These are phyloP conservation scores for Pyricularia pennisetigena DNA, from an alignment of 2,329 filamentous ascomycete species.

Conservation along the genomic window DNA sequence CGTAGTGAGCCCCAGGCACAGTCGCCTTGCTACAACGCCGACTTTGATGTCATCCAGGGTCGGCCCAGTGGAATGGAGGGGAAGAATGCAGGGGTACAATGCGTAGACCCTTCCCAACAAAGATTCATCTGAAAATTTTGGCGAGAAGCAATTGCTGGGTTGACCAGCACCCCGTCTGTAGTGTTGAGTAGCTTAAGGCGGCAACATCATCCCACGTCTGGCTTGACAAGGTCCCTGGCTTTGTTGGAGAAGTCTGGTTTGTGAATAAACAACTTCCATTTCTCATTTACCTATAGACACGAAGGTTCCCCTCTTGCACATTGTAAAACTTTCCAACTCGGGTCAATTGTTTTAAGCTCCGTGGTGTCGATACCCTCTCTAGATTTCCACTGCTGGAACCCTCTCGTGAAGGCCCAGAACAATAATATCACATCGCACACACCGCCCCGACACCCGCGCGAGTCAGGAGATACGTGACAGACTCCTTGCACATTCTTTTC, in stretches of 20 bases:
- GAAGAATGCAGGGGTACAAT: slow-evolving; percentile 6
- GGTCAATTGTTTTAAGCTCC: background rate
- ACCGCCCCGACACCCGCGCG: background rate
- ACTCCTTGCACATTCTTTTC: background rate
- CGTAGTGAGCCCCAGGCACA: slow-evolving; percentile 1
- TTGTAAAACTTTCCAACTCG: background rate
- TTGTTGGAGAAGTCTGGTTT: background rate
- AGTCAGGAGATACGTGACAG: background rate
- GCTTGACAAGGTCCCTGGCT: background rate
- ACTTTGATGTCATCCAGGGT: slow-evolving; percentile 9
- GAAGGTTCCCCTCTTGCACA: background rate
- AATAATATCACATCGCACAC: background rate
- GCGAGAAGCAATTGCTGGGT: slow-evolving; percentile 12
- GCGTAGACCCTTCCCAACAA: slow-evolving; percentile 20
- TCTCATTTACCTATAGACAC: slow-evolving; percentile 8
- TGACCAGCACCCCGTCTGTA: background rate
- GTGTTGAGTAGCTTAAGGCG: slow-evolving; percentile 4
- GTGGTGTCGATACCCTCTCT: background rate
- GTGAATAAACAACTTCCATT: slow-evolving; percentile 5
- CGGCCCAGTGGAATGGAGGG: slow-evolving; percentile 6
- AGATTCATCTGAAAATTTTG: slow-evolving; percentile 17
- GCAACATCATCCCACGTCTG: background rate
- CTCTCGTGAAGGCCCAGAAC: background rate
- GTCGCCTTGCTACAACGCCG: background rate
- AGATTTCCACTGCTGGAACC: background rate